Evolutionary conservation across 2,329 filamentous ascomycete species (phyloP).

Genomic region (Periconia digitata): DNA sequence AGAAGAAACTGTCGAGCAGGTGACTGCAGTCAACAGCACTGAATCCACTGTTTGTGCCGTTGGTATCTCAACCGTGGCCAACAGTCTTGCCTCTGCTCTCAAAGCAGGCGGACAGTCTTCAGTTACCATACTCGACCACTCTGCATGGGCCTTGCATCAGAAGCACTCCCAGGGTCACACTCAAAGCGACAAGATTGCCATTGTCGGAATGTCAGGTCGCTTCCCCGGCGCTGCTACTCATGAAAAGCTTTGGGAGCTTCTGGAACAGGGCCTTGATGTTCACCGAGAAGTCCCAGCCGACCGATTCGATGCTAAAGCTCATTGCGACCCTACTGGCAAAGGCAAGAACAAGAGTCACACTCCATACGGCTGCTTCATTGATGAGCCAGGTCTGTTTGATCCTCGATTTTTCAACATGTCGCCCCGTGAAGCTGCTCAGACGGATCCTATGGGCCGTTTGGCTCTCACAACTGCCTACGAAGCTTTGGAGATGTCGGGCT

Average conservation of each 20-base stretch:
- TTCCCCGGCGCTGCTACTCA: constrained; percentile 73
- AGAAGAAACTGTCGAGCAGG: constrained; percentile 51
- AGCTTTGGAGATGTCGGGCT: constrained; percentile 78
- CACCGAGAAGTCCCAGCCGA: constrained; percentile 68
- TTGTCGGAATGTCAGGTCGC: constrained; percentile 79
- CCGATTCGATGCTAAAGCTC: constrained; percentile 72
- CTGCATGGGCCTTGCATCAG: constrained; percentile 43
- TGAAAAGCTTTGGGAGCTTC: constrained; percentile 73
- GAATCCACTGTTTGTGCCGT: constrained; percentile 52
- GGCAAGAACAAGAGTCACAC: constrained; percentile 75
- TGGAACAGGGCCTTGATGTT: constrained; percentile 74
- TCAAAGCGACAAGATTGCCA: constrained; percentile 72
- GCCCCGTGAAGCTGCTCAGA: constrained; percentile 75
- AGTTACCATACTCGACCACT: constrained; percentile 48
- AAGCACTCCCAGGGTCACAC: constrained; percentile 45
- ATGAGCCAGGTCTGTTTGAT: constrained; percentile 76
- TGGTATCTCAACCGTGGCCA: constrained; percentile 56
- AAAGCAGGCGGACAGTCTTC: constrained; percentile 53
- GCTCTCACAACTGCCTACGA: constrained; percentile 78
- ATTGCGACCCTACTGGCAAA: constrained; percentile 72
- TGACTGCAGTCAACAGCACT: constrained; percentile 44
- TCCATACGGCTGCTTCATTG: constrained; percentile 74
- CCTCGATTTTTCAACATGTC: constrained; percentile 89
- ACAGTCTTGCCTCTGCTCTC: constrained; percentile 57
- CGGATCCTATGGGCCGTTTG: constrained; percentile 78